Evolutionary conservation across 2,329 filamentous ascomycete genomes (phyloP), one percentile per base, ranked within the genome.

Genomic region (Neoascochyta sp.): DNA sequence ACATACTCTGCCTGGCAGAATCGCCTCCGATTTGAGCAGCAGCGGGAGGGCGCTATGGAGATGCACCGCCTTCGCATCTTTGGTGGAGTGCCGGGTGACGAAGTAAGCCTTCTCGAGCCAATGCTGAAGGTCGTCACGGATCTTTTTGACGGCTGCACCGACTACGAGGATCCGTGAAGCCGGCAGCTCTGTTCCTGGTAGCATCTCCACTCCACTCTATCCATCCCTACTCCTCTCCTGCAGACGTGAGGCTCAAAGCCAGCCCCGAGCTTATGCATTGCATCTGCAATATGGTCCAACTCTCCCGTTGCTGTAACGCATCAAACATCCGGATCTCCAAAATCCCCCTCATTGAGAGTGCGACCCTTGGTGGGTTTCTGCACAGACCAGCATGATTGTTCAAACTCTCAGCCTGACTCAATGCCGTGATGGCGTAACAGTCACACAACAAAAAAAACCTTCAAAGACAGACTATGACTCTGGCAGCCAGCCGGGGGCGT

Each of bases 111-210:
- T 9, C 54, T 66, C 28, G 66, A 63, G 28, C 60, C 64, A 3
- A 70, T 70, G 67, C 45, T 70, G 36, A 65, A 66, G 47, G 67
- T 70, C 8, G 66, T 70, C 12, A 64, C 65, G 30, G 60, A 63
- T 39, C 55, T 70, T 9, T 70, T 70, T 41, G 56, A 67, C 33
- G 66, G 64, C 17, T 47, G 54, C 31, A 60, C 64, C 36, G 67
- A 70, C 45, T 70, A 68, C 36, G 60, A 65, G 29, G 64, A 67
- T 41, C 57, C 62, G 22, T 67, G 52, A 60, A 36, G 29, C n/a
- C n/a, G n/a, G n/a, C n/a, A n/a, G n/a, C n/a, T n/a, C n/a, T n/a
- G n/a, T 16, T 29, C 23, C 21, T 33, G 20, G 28, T 16, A 17
- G 23, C 15, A 34, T 35, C 32, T 36, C 36, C 33, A 29, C 37